Conservation (phyloP, 176 grass and related monocot genomes). For the Areca catechu region DNA sequence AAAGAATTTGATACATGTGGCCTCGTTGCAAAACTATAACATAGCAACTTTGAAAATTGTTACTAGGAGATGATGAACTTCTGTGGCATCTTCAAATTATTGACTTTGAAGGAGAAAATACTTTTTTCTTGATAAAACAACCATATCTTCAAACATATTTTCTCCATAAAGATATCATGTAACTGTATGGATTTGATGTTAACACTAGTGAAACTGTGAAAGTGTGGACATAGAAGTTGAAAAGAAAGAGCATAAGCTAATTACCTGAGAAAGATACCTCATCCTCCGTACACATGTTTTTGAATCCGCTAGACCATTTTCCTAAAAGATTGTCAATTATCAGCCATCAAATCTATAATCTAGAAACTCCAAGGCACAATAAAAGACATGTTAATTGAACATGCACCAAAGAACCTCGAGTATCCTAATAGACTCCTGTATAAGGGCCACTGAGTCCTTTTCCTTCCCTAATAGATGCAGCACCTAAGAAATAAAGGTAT, state of each 20-base stretch:
- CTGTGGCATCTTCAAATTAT: too few relatives aligned
- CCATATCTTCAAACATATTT: too few relatives aligned
- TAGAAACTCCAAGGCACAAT: not conserved
- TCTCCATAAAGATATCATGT: too few relatives aligned
- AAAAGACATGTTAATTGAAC: conserved; percentile 10
- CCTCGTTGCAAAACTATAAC: too few relatives aligned
- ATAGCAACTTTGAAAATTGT: too few relatives aligned
- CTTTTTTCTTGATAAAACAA: too few relatives aligned
- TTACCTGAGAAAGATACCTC: conserved; percentile 49
- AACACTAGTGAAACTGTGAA: too few relatives aligned
- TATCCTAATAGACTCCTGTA: conserved; percentile 80
- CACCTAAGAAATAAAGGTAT: conserved; percentile 39
- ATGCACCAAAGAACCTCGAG: conserved; percentile 45
- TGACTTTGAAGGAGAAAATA: too few relatives aligned
- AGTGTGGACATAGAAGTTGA: not conserved
- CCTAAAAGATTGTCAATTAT: conserved; percentile 35
- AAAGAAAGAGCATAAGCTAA: not conserved
- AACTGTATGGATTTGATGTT: too few relatives aligned
- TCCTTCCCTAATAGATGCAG: conserved; percentile 61
- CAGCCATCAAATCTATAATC: conserved; percentile 19
- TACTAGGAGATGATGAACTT: too few relatives aligned
- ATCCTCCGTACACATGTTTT: conserved; percentile 55
- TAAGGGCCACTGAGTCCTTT: conserved; percentile 61
- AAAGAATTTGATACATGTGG: too few relatives aligned
- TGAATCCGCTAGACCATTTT: conserved; percentile 73